Percentiles rank a stretch among this genome's conserved stretches.
Conservation (phyloP, 139 green algal species). For the Picochlorum sp. region DNA sequence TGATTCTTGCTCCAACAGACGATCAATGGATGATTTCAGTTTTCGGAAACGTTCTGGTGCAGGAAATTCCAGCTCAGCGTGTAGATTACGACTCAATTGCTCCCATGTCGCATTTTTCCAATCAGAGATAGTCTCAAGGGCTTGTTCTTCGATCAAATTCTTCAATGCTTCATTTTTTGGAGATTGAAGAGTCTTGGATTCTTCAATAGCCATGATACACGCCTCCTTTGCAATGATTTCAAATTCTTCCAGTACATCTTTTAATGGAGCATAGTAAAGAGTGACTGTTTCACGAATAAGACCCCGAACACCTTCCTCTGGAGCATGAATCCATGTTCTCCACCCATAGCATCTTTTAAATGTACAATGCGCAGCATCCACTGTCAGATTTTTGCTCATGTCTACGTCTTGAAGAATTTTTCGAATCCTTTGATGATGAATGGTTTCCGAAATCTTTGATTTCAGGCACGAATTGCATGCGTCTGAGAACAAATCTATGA, state of each 20-base stretch:
- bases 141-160: background rate
- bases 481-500: background rate
- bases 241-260: background rate
- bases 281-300: background rate
- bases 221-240: background rate
- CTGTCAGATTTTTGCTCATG: background rate
- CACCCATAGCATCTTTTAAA: constrained; percentile 5
- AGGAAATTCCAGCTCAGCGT: background rate
- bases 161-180: background rate
- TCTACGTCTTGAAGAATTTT: background rate
- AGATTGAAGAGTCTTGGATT: background rate
- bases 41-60: background rate
- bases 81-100: background rate
- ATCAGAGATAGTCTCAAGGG: background rate
- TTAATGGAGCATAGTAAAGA: background rate
- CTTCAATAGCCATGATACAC: background rate
- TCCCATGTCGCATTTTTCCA: constrained; percentile 3
- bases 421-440: background rate
- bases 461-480: background rate
- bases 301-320: constrained; percentile 7
- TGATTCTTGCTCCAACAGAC: background rate
- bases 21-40: background rate
- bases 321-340: background rate
- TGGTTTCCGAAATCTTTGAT: background rate
- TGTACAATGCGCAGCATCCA: background rate